phyloP scores from a whole-genome alignment of 163 green algal species.

The Chloroidium sp. region DNA sequence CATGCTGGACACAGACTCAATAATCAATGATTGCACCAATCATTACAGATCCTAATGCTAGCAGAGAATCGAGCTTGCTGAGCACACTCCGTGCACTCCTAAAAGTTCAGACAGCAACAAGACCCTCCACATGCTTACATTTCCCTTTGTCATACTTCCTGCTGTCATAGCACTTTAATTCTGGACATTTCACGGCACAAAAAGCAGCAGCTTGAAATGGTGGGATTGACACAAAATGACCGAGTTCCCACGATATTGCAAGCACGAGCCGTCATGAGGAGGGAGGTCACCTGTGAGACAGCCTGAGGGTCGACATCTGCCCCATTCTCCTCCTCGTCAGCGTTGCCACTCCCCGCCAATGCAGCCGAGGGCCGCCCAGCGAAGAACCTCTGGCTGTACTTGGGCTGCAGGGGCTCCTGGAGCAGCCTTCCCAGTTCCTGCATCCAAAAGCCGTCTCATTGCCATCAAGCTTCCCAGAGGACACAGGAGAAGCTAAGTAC shows the following conservation, averaged over 20 bases:
- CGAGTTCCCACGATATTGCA: not conserved
- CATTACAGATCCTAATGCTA: too few relatives aligned
- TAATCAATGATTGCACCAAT: too few relatives aligned
- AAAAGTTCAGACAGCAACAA: too few relatives aligned
- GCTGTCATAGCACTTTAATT: not conserved
- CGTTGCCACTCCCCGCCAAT: not conserved
- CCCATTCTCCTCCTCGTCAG: not conserved
- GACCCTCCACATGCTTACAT: too few relatives aligned
- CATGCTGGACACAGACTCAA: not conserved
- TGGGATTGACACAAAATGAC: not conserved
- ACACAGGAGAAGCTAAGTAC: too few relatives aligned
- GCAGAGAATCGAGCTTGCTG: too few relatives aligned
- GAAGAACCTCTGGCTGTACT: slow-evolving; percentile 62
- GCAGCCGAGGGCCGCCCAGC: slow-evolving; percentile 35
- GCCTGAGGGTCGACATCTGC: not conserved
- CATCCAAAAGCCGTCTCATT: not conserved
- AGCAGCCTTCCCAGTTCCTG: slow-evolving; percentile 55
- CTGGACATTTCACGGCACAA: not conserved
- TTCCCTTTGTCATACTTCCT: too few relatives aligned
- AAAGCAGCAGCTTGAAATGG: not conserved
- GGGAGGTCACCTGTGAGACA: not conserved
- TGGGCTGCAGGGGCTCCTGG: slow-evolving; percentile 50
- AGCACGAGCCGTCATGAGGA: not conserved
- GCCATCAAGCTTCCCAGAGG: too few relatives aligned
- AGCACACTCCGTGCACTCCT: too few relatives aligned